Percentiles rank a stretch among this genome's conserved stretches.
Evolutionary conservation across 2,329 filamentous ascomycete species (phyloP).

Genomic region (Arthrobotrys sinensis): DNA sequence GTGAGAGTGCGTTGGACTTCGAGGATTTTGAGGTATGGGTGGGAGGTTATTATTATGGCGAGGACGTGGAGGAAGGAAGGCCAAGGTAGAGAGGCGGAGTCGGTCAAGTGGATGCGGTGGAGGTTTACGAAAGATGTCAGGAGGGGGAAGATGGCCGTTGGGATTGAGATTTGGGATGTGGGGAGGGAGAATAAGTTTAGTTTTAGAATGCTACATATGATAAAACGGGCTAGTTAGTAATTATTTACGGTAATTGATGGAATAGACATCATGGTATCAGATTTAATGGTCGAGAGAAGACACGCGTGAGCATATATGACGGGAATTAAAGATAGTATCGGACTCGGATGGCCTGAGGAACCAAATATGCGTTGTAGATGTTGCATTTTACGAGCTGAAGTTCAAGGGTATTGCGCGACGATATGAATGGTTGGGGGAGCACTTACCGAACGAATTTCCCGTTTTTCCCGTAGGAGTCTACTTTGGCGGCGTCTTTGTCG

Average conservation of each 20-base stretch:
- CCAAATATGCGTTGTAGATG: slow-evolving; percentile 42
- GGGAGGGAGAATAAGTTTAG: slow-evolving; percentile 40
- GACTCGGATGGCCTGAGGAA: neutral
- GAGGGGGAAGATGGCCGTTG: slow-evolving; percentile 41
- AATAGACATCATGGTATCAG: too few relatives aligned
- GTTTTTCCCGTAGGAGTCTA: slow-evolving; percentile 42
- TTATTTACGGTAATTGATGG: too few relatives aligned
- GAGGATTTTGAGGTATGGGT: slow-evolving; percentile 53
- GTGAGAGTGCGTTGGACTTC: slow-evolving; percentile 50
- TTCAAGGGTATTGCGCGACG: neutral
- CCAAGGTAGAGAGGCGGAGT: slow-evolving; percentile 50
- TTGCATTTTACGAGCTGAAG: slow-evolving; percentile 43
- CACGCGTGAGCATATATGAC: too few relatives aligned
- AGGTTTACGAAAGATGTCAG: slow-evolving; percentile 45
- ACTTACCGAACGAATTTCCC: slow-evolving; percentile 56
- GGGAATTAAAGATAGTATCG: too few relatives aligned
- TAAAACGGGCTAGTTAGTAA: neutral
- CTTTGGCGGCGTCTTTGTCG: slow-evolving; percentile 30
- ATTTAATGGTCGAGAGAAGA: too few relatives aligned
- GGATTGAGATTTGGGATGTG: slow-evolving; percentile 21
- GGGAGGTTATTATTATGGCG: slow-evolving; percentile 52
- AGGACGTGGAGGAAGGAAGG: slow-evolving; percentile 41
- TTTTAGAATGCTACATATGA: slow-evolving; percentile 8
- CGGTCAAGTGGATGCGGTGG: slow-evolving; percentile 38
- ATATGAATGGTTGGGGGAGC: too few relatives aligned